phyloP scores from a whole-genome alignment of 257 asterid genomes.

The Plectranthus barbatus region DNA sequence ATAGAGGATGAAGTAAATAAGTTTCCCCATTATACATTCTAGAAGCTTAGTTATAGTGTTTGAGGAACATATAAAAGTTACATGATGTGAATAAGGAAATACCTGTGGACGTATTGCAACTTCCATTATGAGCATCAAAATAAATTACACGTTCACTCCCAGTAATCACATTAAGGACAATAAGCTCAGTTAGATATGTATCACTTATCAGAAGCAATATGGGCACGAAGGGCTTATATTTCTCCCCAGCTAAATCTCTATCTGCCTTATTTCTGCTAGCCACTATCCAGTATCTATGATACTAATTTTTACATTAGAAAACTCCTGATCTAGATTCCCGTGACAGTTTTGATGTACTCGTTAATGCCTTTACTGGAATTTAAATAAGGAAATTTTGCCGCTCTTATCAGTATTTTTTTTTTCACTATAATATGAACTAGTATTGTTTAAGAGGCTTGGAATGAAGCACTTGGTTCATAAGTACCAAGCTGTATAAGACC shows the following conservation, averaged over 20 bases:
- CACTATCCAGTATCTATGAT: no score
- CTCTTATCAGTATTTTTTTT: no score
- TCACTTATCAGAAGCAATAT: not conserved
- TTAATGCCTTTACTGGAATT: no score
- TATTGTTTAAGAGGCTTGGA: not conserved
- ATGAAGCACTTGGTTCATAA: not conserved
- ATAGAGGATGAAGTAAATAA: not conserved
- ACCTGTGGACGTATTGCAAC: not conserved
- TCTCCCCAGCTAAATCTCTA: no score
- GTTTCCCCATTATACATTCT: not conserved
- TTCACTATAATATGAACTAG: no score
- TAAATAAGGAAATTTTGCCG: no score
- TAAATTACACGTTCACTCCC: not conserved
- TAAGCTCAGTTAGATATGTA: not conserved
- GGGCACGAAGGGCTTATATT: no score
- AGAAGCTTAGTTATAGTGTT: not conserved
- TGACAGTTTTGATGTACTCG: no score
- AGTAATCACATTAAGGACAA: not conserved
- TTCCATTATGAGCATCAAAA: not conserved
- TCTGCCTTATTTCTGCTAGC: no score
- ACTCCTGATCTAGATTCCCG: no score
- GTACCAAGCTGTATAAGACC: not conserved
- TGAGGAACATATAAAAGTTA: not conserved
- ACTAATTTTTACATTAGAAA: no score
- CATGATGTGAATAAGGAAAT: not conserved